phyloP scores from a whole-genome alignment of 805 yeast genomes.

The Zygosaccharomyces bisporus region DNA sequence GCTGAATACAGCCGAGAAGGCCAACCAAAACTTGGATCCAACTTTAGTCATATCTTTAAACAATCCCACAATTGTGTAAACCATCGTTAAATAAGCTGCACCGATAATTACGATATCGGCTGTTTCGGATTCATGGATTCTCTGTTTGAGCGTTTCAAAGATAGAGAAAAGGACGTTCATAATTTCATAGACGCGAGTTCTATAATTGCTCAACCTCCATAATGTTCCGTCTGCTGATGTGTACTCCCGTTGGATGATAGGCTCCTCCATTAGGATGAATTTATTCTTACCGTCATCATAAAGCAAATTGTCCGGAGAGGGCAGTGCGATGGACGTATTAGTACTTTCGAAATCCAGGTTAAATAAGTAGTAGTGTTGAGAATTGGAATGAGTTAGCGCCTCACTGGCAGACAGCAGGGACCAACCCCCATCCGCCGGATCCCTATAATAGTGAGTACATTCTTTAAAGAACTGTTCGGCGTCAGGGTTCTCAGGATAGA shows the following conservation, averaged over 20 bases:
- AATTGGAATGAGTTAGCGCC: constrained; percentile 13
- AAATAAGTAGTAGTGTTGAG: constrained; percentile 33
- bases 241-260: constrained; percentile 21
- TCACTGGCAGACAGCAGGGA: constrained; percentile 20
- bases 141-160: constrained; percentile 38
- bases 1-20: constrained; percentile 68
- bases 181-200: constrained; percentile 53
- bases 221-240: constrained; percentile 42
- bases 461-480: constrained; percentile 23
- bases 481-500: constrained; percentile 18
- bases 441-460: constrained; percentile 29
- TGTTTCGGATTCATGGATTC: constrained; percentile 70
- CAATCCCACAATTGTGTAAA: constrained; percentile 71
- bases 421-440: constrained; percentile 22
- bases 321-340: constrained; percentile 16
- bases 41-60: constrained; percentile 69
- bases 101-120: constrained; percentile 78
- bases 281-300: constrained; percentile 23
- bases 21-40: constrained; percentile 87
- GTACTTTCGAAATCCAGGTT: constrained; percentile 28
- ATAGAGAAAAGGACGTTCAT: constrained; percentile 47
- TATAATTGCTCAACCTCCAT: constrained; percentile 58
- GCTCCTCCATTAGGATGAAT: constrained; percentile 26
- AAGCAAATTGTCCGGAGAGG: constrained; percentile 33
- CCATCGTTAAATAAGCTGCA: constrained; percentile 81